Evolutionary conservation across 176 grass and related monocot species (phyloP).

Genomic region (Calamus simplicifolius): DNA sequence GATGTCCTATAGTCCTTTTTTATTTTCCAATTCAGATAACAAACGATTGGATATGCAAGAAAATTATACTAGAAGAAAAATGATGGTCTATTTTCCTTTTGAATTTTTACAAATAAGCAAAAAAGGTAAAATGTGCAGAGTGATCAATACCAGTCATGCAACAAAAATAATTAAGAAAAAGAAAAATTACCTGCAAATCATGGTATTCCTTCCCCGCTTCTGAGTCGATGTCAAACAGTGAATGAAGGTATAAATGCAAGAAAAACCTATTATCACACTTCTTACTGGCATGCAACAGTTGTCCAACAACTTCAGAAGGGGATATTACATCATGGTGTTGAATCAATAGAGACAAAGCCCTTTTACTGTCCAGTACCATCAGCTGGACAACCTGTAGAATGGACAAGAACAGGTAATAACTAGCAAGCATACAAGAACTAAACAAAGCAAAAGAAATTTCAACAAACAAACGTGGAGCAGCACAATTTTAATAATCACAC

Average conservation of each 20-base stretch:
- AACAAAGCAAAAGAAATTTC: no score
- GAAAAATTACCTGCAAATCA: constrained; percentile 77
- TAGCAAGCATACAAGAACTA: no score
- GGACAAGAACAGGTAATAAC: background rate
- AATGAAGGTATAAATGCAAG: constrained; percentile 82
- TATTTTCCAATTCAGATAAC: no score
- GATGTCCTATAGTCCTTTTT: no score
- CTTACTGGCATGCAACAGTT: constrained; percentile 56
- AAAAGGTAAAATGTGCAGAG: no score
- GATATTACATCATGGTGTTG: constrained; percentile 81
- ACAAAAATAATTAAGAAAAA: background rate
- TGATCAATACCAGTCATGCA: no score
- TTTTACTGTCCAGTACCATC: constrained; percentile 84
- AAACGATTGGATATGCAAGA: no score
- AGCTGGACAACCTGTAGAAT: constrained; percentile 69
- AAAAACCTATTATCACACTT: constrained; percentile 62
- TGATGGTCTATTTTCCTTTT: no score
- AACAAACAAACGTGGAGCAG: no score
- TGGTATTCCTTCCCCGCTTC: constrained; percentile 86
- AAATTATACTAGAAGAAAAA: no score
- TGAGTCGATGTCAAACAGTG: constrained; percentile 84
- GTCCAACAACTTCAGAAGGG: constrained; percentile 68
- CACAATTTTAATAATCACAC: no score
- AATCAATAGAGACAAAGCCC: constrained; percentile 59
- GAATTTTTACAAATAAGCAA: no score